These are phyloP conservation scores for Hypoxylon fragiforme DNA, from an alignment of 495 filamentous ascomycete genomes.

Conservation along the genomic window DNA sequence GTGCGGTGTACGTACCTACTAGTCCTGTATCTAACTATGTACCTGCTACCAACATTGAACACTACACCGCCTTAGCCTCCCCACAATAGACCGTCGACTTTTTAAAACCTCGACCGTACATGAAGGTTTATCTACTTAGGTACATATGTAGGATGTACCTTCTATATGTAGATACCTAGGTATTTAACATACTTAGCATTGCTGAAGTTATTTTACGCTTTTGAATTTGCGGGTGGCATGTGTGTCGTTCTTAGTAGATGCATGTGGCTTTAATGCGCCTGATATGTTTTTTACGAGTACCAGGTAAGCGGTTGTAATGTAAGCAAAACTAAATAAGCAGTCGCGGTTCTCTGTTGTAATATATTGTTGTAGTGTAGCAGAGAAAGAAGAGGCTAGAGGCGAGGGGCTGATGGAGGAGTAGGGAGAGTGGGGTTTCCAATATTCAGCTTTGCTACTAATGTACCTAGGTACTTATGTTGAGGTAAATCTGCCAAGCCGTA, in stretches of 20 bases:
- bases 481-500: slow-evolving; percentile 22
- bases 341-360: too few relatives aligned
- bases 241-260: too few relatives aligned
- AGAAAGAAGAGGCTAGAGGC: slow-evolving; percentile 14
- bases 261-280: background rate
- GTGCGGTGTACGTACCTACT: background rate
- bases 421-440: slow-evolving; percentile 20
- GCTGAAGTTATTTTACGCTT: slow-evolving; percentile 2
- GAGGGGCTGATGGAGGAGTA: slow-evolving; percentile 11
- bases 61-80: slow-evolving; percentile 32
- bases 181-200: slow-evolving; percentile 10
- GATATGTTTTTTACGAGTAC: slow-evolving; percentile 8
- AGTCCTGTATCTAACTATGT: background rate
- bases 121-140: too few relatives aligned
- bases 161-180: too few relatives aligned
- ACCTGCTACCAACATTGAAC: too few relatives aligned
- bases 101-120: slow-evolving; percentile 9
- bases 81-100: slow-evolving; percentile 18
- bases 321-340: background rate
- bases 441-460: slow-evolving; percentile 21
- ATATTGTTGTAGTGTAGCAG: too few relatives aligned
- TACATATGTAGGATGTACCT: too few relatives aligned
- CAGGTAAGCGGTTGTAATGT: background rate
- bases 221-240: background rate
- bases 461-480: slow-evolving; percentile 19